Evolutionary conservation across 2,329 filamentous ascomycete species (phyloP).

Genomic region (Plectosphaerella sp.): DNA sequence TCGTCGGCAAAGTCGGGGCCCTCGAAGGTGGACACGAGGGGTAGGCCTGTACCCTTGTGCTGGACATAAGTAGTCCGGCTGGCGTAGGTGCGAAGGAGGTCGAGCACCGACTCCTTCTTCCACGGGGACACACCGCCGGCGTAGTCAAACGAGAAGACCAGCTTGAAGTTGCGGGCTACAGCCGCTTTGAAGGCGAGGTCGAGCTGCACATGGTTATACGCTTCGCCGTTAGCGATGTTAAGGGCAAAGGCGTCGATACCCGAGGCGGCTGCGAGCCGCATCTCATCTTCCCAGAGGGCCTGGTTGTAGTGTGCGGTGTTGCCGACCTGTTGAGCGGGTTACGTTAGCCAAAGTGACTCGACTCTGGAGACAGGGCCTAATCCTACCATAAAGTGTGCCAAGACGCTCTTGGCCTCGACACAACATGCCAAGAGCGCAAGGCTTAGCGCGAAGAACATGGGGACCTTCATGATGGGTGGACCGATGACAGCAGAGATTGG

Average conservation of each 20-base stretch:
- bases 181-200: constrained; percentile 9
- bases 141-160: constrained; percentile 28
- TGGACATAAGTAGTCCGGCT: constrained; percentile 10
- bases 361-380: background rate
- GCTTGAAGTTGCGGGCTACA: constrained; percentile 17
- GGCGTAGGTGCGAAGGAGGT: constrained; percentile 5
- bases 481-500: no score
- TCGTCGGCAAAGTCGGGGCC: constrained; percentile 33
- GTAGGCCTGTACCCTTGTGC: constrained; percentile 19
- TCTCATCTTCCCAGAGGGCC: constrained; percentile 41
- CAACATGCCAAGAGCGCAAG: no score
- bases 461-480: no score
- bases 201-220: constrained; percentile 4
- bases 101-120: constrained; percentile 4
- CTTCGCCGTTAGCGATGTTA: constrained; percentile 9
- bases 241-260: constrained; percentile 25
- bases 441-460: no score
- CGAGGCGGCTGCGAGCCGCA: constrained; percentile 36
- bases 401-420: background rate
- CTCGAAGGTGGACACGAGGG: constrained; percentile 38
- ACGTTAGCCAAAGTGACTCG: no score
- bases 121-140: constrained; percentile 10
- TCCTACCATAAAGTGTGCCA: background rate
- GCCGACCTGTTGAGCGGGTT: constrained; percentile 3
- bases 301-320: constrained; percentile 20